A percentile compares a stretch with the other conserved stretches of the same genome.
Evolutionary conservation across 192 early-diverging fungal species (phyloP).

Genomic region (Geosiphon pyriformis): DNA sequence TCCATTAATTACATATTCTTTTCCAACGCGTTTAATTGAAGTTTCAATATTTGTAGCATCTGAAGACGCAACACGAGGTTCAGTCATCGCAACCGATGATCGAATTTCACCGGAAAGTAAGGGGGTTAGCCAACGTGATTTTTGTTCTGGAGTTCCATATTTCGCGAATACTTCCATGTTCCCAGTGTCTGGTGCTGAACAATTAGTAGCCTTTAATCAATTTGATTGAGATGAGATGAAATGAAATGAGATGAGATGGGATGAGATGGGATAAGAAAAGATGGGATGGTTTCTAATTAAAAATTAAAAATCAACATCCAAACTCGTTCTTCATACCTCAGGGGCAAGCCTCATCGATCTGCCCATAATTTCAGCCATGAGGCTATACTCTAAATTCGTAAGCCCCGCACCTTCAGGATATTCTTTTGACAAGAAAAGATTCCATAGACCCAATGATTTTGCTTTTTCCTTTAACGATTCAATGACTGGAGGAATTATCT

Average conservation of each 20-base stretch:
- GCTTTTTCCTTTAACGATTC: constrained; percentile 89
- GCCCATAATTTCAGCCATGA: constrained; percentile 88
- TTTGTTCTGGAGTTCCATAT: constrained; percentile 84
- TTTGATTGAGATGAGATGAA: not conserved
- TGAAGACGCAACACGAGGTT: constrained; percentile 90
- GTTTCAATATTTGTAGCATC: constrained; percentile 98
- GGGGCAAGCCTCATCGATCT: constrained; percentile 75
- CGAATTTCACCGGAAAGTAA: constrained; percentile 88
- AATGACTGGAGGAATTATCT: constrained; percentile 76
- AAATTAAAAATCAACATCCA: not conserved
- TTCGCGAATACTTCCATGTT: constrained; percentile 99
- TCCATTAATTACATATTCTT: constrained; percentile 68
- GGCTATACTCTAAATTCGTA: constrained; percentile 91
- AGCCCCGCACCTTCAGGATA: constrained; percentile 82
- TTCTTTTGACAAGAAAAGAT: constrained; percentile 80
- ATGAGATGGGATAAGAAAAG: no score
- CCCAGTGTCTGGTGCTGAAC: constrained; percentile 92
- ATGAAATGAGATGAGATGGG: not conserved
- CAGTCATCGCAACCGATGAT: constrained; percentile 98
- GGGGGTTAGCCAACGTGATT: constrained; percentile 71
- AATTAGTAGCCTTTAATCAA: constrained; percentile 69
- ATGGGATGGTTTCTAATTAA: no score
- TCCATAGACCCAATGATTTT: constrained; percentile 87
- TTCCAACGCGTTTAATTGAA: constrained; percentile 60
- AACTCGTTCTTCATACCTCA: constrained; percentile 43